A percentile compares a stretch with the other conserved stretches of the same genome.
Conservation (phyloP, 2,329 filamentous ascomycete genomes). For the Ophiostoma sp. region DNA sequence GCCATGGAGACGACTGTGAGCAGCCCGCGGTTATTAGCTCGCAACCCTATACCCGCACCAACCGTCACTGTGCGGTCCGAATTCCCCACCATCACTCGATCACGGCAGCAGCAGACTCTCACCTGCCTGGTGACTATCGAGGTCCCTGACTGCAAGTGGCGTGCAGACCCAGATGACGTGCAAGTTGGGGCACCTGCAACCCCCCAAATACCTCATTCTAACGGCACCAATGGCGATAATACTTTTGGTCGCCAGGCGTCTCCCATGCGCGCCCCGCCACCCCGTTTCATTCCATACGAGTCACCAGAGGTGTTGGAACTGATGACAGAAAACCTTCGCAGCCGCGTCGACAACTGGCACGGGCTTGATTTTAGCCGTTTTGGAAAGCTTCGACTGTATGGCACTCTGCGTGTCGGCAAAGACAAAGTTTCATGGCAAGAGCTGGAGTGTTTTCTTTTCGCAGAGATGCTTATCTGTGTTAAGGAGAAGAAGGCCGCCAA, state of each 20-base stretch:
- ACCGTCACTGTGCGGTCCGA: conserved; percentile 94
- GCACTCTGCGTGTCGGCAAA: conserved; percentile 87
- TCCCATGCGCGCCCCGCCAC: conserved; percentile 50
- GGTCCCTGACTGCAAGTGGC: conserved; percentile 88
- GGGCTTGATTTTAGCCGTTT: conserved; percentile 91
- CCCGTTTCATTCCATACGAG: conserved; percentile 66
- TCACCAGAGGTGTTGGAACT: conserved; percentile 71
- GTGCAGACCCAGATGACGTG: conserved; percentile 75
- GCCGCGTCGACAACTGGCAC: conserved; percentile 97
- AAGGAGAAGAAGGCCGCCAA: conserved; percentile 79
- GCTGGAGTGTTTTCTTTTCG: conserved; percentile 92
- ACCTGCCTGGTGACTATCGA: conserved; percentile 93
- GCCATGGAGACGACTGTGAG: conserved; percentile 85
- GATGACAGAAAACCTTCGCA: conserved; percentile 77
- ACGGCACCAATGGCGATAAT: conserved; percentile 46
- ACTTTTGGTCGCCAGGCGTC: conserved; percentile 54
- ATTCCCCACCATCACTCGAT: conserved; percentile 88
- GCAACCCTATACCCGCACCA: conserved; percentile 85
- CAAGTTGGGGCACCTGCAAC: conserved; percentile 43
- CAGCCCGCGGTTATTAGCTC: conserved; percentile 64
- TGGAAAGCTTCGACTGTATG: conserved; percentile 84
- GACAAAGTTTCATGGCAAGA: conserved; percentile 97
- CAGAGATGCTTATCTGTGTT: conserved; percentile 98
- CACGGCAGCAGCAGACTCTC: conserved; percentile 87
- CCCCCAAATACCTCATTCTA: conserved; percentile 37